Evolutionary conservation across 192 early-diverging fungal genomes (phyloP), one percentile per base, ranked within the genome.

Genomic region (Backusella westeae): DNA sequence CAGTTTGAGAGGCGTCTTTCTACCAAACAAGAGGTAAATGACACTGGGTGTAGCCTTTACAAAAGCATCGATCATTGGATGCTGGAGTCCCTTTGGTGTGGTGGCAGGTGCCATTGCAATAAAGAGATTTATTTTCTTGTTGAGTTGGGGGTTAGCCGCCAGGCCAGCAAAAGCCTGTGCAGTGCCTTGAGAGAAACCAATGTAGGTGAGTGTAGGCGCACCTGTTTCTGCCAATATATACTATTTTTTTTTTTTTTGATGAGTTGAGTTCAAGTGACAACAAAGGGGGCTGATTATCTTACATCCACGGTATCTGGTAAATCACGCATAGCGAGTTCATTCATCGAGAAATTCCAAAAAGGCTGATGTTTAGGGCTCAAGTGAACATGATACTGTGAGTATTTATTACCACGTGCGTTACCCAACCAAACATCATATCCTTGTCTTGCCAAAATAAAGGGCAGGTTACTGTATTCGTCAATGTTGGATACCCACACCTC

Each of bases 391-490:
- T 94, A 95, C 79, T 93, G 94, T 52, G 91, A 91, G 80, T 97
- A 97, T 83, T 98, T 98, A 86, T 97, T 97, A 15, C 96, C 97
- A 29, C 97, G 86, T 26, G 94, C 91, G 79, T 99, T 98, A 29
- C 95, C 96, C 7, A 99, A 78, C 97, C 97, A 99, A 0, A 99
- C 97, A 82, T 98, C 97, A 82, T 95, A 98, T 52, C 93, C 93
- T 8, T 91, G 92, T 68, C 96, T 93, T 6, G 94, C 95, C 29
- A 99, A 89, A 4, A 94, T 81, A 76, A 95, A 94, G 8, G 96
- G 91, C 71, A 99, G 76, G 38, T 93, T 91, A 21, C 87, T 86
- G 56, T 90, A 81, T 74, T 91, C 90, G 75, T 94, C 91, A 1
- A 94, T 89, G 70, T 91, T 90, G 78, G 94, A 96, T 41, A 98